phyloP scores from a whole-genome alignment of 371 early-diverging fungal species.

The Blakeslea trispora region DNA sequence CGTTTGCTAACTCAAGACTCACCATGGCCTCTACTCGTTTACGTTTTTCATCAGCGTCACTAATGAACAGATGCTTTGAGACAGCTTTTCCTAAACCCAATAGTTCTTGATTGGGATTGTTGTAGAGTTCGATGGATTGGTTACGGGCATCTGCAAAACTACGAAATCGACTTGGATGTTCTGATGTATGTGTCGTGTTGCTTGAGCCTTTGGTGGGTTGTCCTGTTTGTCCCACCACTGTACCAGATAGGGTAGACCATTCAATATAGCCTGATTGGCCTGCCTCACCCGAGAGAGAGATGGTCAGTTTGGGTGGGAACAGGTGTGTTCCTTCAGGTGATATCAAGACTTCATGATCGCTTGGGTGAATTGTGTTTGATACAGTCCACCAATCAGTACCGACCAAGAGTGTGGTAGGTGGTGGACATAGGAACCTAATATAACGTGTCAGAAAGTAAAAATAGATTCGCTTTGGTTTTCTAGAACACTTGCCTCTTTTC shows the following conservation, averaged over 20 bases:
- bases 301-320: conserved; percentile 27
- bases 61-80: conserved; percentile 73
- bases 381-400: conserved; percentile 68
- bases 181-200: neutral
- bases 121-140: conserved; percentile 11
- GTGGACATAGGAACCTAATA: conserved; percentile 71
- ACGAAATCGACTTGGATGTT: neutral
- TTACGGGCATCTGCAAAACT: conserved; percentile 7
- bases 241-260: conserved; percentile 44
- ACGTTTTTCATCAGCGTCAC: conserved; percentile 73
- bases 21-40: conserved; percentile 68
- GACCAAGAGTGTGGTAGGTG: conserved; percentile 74
- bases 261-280: conserved; percentile 39
- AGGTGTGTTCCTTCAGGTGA: conserved; percentile 21
- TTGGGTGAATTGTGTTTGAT: neutral
- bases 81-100: conserved; percentile 57
- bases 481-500: conserved; percentile 71
- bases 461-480: too few relatives aligned
- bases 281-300: conserved; percentile 41
- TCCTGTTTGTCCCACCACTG: conserved; percentile 38
- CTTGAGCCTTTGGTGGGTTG: conserved; percentile 10
- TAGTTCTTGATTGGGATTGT: conserved; percentile 21
- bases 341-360: conserved; percentile 12
- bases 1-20: conserved; percentile 57
- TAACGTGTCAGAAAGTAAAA: neutral